phyloP scores from a whole-genome alignment of 495 filamentous ascomycete species.

The Aspergillus cristatus region DNA sequence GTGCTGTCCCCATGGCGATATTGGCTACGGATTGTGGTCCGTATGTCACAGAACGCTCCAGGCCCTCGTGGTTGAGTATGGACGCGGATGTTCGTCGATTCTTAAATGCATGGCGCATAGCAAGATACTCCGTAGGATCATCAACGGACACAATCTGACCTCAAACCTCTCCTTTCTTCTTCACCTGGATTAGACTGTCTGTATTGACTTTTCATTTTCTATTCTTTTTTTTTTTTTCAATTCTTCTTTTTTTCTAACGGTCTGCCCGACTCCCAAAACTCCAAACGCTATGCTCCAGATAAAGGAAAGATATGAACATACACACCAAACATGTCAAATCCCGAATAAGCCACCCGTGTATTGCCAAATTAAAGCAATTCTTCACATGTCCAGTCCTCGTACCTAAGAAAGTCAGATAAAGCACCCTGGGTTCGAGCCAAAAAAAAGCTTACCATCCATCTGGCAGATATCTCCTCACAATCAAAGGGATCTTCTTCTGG shows the following conservation, averaged over 20 bases:
- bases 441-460: constrained; percentile 79
- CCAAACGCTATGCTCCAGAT: constrained; percentile 38
- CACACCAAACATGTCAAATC: constrained; percentile 10
- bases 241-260: constrained; percentile 6
- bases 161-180: background rate
- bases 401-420: constrained; percentile 45
- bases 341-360: constrained; percentile 9
- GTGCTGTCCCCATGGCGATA: too few species aligned
- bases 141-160: background rate
- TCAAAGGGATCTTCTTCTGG: constrained; percentile 97
- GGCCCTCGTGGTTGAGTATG: too few species aligned
- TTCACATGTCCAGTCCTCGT: constrained; percentile 99
- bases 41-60: too few species aligned
- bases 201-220: constrained; percentile 1
- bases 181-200: constrained; percentile 6
- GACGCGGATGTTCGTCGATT: too few species aligned
- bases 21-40: too few species aligned
- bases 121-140: background rate
- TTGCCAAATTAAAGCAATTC: constrained; percentile 55
- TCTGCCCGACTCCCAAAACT: constrained; percentile 21
- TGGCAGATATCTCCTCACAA: constrained; percentile 88
- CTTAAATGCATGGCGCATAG: too few species aligned
- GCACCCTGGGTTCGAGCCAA: constrained; percentile 1
- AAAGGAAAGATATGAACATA: constrained; percentile 15
- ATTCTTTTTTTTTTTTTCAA: constrained; percentile 5